Percentiles rank a stretch among this genome's conserved stretches.
Conservation (phyloP, 768 basidiomycete species). For the Lentinus brumalis region DNA sequence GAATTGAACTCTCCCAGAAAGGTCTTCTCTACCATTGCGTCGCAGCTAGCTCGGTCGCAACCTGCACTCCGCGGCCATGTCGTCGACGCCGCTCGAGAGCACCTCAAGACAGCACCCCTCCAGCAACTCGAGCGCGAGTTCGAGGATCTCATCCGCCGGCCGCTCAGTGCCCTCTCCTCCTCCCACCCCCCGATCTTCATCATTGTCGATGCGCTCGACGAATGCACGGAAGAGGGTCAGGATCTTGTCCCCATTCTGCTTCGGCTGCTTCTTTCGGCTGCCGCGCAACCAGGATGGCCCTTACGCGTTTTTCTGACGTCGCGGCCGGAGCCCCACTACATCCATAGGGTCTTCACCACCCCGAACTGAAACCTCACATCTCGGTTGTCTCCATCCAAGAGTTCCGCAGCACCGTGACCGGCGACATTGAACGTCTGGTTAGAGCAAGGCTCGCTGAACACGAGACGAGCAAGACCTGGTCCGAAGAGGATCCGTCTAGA, state of each 20-base stretch:
- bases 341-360: neutral
- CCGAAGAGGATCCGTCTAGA: neutral
- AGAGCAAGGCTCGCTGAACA: neutral
- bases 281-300: neutral
- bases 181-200: slow-evolving; percentile 23
- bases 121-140: neutral
- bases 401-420: neutral
- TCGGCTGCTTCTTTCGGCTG: neutral
- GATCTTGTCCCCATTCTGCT: neutral
- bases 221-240: slow-evolving; percentile 26
- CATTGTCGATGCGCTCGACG: slow-evolving; percentile 41
- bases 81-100: neutral
- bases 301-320: neutral
- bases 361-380: neutral
- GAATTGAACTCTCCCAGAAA: slow-evolving; percentile 23
- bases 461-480: neutral
- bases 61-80: slow-evolving; percentile 7
- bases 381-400: neutral
- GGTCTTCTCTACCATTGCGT: slow-evolving; percentile 35
- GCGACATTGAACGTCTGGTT: neutral
- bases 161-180: neutral
- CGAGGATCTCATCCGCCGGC: slow-evolving; percentile 15
- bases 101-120: neutral
- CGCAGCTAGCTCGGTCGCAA: slow-evolving; percentile 29
- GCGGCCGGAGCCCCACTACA: neutral